Evolutionary conservation across 306 rosid genomes (phyloP).

Genomic region (Luffa acutangula): DNA sequence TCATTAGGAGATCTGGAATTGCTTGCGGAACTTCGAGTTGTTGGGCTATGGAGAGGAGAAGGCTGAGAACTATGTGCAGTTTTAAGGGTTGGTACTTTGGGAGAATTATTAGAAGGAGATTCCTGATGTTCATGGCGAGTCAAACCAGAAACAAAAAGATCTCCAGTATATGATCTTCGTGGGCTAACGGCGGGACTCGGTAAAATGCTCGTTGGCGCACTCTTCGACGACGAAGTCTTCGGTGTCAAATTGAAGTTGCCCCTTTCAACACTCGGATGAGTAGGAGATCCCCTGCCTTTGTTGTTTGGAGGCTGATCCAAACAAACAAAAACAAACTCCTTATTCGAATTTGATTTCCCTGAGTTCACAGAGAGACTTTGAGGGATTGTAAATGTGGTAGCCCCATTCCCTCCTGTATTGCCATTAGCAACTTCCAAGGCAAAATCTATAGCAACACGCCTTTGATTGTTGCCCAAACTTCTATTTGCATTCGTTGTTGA

Average conservation of each 20-base stretch:
- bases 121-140: conserved; percentile 30
- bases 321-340: conserved; percentile 10
- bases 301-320: conserved; percentile 28
- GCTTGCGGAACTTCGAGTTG: conserved; percentile 18
- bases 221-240: conserved; percentile 35
- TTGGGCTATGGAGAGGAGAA: conserved; percentile 48
- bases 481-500: conserved; percentile 12
- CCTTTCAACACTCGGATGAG: conserved; percentile 18
- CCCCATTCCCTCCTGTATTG: conserved; percentile 27
- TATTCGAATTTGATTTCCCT: conserved; percentile 17
- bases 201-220: conserved; percentile 67
- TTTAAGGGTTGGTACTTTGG: conserved; percentile 19
- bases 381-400: conserved; percentile 14
- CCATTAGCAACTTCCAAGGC: conserved; percentile 1
- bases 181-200: conserved; percentile 82
- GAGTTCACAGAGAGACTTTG: conserved; percentile 5
- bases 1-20: conserved; percentile 30
- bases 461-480: conserved; percentile 21
- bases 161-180: conserved; percentile 36
- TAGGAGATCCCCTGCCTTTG: conserved; percentile 21
- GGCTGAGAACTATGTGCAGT: conserved; percentile 30
- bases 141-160: conserved; percentile 20
- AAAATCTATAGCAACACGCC: conserved; percentile 21
- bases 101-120: conserved; percentile 9
- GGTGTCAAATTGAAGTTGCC: conserved; percentile 18